phyloP scores from a whole-genome alignment of 2,329 filamentous ascomycete genomes.

The Sordariomycetes sp. region DNA sequence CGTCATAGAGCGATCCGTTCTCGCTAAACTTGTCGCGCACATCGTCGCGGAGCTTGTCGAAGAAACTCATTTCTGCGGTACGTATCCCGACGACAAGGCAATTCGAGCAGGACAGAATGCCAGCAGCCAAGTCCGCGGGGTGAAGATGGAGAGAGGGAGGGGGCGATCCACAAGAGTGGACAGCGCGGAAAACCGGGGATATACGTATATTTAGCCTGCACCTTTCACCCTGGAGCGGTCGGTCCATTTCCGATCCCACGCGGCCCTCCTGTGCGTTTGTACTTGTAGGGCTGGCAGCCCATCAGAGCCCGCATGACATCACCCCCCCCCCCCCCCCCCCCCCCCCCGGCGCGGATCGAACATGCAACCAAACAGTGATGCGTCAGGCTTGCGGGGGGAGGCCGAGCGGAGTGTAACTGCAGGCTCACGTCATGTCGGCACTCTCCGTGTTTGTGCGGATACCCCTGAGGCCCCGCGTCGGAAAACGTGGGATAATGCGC shows the following conservation, averaged over 20 bases:
- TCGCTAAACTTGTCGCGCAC: not conserved
- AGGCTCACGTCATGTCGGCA: no score
- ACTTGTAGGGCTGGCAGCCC: not conserved
- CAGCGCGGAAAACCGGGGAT: not conserved
- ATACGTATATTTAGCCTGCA: not conserved
- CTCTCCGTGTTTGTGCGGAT: no score
- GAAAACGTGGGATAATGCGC: no score
- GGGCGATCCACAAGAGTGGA: not conserved
- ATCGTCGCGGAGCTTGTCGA: not conserved
- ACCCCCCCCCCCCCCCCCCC: no score
- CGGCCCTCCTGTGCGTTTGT: not conserved
- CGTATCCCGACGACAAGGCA: not conserved
- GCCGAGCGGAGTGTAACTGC: no score
- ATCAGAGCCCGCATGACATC: not conserved
- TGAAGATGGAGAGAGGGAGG: not conserved
- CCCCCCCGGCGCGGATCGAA: no score
- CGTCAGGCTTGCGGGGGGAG: no score
- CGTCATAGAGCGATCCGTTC: conserved; percentile 28
- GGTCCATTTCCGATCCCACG: not conserved
- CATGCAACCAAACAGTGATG: no score
- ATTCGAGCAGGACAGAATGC: not conserved
- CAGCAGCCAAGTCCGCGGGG: not conserved
- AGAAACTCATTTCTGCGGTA: not conserved
- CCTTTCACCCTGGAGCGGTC: not conserved
- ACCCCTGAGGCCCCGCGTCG: no score